Evolutionary conservation across 441 rosid species (phyloP), one percentile per base, ranked within the genome.

Genomic region (Jatropha podagrica): DNA sequence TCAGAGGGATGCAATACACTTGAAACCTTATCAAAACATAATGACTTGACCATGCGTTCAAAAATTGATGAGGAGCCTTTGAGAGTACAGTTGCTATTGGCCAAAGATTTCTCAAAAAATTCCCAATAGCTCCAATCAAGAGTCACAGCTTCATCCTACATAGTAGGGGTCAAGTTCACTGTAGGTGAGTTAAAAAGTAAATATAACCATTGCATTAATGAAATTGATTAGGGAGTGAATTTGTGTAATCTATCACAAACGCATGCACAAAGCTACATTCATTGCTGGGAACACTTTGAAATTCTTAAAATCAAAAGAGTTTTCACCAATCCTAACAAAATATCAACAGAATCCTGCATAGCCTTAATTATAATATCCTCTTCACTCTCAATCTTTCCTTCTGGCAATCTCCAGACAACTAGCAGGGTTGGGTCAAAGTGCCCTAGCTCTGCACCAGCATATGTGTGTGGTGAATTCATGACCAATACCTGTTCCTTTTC

Each of bases 91-190:
- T 60, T 66, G 65, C 52, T 52, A 69, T 55, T 77, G 42, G 49
- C 51, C 67, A 74, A 77, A 32, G 77, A 42, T 78, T 87, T 73
- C 80, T 85, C 91, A 55, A 63, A 48, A 81, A 93, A 86, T 17
- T 74, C 81, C 97, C 95, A 92, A 69, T 83, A 79, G 74, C 81
- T 88, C 99, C 99, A 95, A 80, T 93, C 95, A 85, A 90, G 81
- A 75, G 81, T 42, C 72, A 38, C 74, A 56, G 66, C 76, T 69
- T 75, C 83, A 79, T 90, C 92, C 86, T 91, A 82, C 81, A 83
- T 54, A 66, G 65, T 71, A 76, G 65, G 38, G 65, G 66, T 65
- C 23, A 65, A 78, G 37, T 46, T 69, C 69, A 78, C 27, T n/a
- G 4, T 32, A 65, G 55, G 23, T 23, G 69, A 74, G 69, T 46